Evolutionary conservation across 164 flowering plant species (phyloP), one percentile per base, ranked within the genome.

Genomic region (Malania oleifera): DNA sequence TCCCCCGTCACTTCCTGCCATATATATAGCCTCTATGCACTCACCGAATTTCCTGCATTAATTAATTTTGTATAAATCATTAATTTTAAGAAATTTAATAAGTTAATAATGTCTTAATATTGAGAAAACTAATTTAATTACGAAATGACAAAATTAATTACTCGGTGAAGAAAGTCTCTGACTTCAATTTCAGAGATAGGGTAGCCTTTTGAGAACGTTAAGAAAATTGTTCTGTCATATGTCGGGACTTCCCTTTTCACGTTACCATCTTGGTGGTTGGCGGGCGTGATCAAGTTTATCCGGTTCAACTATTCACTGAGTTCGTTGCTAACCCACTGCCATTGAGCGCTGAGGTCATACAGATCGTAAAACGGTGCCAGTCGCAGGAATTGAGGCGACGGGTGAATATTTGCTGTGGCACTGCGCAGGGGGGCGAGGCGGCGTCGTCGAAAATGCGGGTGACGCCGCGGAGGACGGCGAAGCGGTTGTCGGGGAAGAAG

Each of bases 201-300:
- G 59, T 77, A 83, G 0, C 89, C 89, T 28, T 77, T 81, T 0
- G 86, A 81, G 55, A 83, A 83, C 0, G 89, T 81, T 45, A 83
- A 53, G 69, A 83, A 81, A 18, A 81, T 63, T 1, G 84, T 79
- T 53, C 84, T 59, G 0, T 79, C 75, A 49, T 75, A 74, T 0
- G 62, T 48, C 1, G 75, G 67, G 2, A 60, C 61, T 1, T 1
- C 58, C 0, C 59, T 53, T 7, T 27, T 46, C 11, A 48, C 65
- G 27, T 10, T 57, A n/a, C n/a, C n/a, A n/a, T n/a, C n/a, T n/a
- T n/a, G n/a, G n/a, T n/a, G n/a, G n/a, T n/a, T n/a, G n/a, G n/a
- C n/a, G n/a, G n/a, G n/a, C n/a, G n/a, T n/a, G n/a, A 13, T 15
- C 27, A 24, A 6, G 7, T 35, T 34, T 7, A 60, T 0, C 11